Percentiles rank a stretch among this genome's conserved stretches.
These are phyloP conservation scores for Magnolia officinalis DNA, from an alignment of 164 flowering plant genomes.

Conservation along the genomic window DNA sequence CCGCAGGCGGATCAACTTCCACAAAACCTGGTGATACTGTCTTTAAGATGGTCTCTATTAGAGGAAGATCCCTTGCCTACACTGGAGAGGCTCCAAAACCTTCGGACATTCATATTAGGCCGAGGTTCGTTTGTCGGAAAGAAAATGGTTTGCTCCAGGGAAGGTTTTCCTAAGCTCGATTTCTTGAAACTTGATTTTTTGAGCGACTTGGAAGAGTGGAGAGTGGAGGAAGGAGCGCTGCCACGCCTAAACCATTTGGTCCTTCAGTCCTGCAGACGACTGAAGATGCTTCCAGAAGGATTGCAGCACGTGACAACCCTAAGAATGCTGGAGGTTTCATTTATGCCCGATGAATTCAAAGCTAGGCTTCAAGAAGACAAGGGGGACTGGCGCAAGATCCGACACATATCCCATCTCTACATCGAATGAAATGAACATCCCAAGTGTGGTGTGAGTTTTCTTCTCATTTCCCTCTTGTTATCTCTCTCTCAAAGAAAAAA, in stretches of 20 bases:
- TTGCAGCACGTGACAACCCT: constrained; percentile 23
- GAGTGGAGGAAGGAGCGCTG: background rate
- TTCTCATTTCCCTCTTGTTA: too few species aligned
- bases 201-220: background rate
- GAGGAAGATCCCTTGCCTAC: background rate
- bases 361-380: background rate
- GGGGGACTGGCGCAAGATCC: background rate
- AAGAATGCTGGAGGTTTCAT: background rate
- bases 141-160: background rate
- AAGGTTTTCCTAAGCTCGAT: background rate
- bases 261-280: constrained; percentile 11
- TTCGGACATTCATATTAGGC: background rate
- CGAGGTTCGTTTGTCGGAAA: constrained; percentile 14
- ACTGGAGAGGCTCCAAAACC: background rate
- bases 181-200: background rate
- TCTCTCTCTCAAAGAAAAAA: too few species aligned
- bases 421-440: too few species aligned
- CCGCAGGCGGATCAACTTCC: background rate
- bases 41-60: background rate
- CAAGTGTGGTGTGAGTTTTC: too few species aligned
- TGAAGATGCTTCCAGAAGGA: constrained; percentile 29
- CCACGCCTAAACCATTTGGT: background rate
- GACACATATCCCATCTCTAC: background rate
- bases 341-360: background rate
- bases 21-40: background rate